Evolutionary conservation across 352 stramenopile species (phyloP), one percentile per base, ranked within the genome.

Genomic region (Pythium graminicola): DNA sequence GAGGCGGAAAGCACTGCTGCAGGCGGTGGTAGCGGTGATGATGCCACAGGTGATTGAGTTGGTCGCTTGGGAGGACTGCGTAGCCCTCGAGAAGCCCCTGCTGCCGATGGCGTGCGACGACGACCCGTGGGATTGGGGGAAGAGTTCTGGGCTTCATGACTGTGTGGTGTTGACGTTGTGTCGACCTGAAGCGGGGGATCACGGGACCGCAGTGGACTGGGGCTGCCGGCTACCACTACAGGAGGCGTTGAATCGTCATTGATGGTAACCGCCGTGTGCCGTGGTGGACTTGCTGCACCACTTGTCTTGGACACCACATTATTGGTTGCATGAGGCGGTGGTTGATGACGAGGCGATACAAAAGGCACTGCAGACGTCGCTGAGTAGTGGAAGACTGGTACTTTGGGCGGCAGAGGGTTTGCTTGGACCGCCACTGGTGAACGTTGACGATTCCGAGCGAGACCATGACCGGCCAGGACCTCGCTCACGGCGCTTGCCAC

Each of bases 401-500:
- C 36, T n/a, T 14, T 14, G 13, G 36, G 6, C 16, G 36, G 6
- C 4, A 5, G 8, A 27, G 13, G 5, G 11, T 9, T 14, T 29
- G 23, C 11, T 6, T 31, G 42, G n/a, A n/a, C n/a, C n/a, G 22
- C 16, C 14, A 20, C 26, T 7, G 5, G 26, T 26, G 48, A 46
- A 6, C 7, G 23, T 24, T 51, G 33, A 14, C 51, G 31, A 32
- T 2, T 5, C 5, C 46, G 24, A 1, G 32, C 26, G n/a, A 62
- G 24, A 9, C 38, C 57, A 19, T 54, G 32, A 3, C 48, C 67
- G 24, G 59, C 62, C 2, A 85, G 40, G 4, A 67, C 69, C 17
- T 85, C 70, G 19, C 62, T 66, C 2, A 81, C 69, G 13, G 73
- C 73, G 40, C 45, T 59, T 13, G 60, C 70, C 39, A 62, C 64